Conservation (phyloP, 495 filamentous ascomycete species). For the Cairneyella variabilis region DNA sequence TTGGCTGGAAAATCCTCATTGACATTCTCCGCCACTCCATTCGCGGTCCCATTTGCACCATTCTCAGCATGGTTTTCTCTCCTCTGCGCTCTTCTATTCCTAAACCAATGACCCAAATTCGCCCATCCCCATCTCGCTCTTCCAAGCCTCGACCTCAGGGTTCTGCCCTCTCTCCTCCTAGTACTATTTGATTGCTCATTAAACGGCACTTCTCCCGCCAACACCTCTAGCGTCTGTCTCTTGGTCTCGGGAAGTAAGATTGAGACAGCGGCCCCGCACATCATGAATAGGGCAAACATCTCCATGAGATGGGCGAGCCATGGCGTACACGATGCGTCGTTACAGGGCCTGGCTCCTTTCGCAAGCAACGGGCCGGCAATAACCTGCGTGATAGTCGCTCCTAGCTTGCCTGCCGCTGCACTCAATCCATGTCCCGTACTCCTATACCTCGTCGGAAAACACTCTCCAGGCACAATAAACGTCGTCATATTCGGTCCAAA, state of each 20-base stretch:
- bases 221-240: conserved; percentile 34
- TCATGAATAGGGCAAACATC: conserved; percentile 77
- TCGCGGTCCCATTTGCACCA: no score
- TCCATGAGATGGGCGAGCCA: conserved; percentile 77
- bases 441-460: conserved; percentile 81
- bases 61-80: no score
- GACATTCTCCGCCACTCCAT: no score
- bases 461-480: conserved; percentile 84
- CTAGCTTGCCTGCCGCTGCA: conserved; percentile 77
- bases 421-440: conserved; percentile 81
- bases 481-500: conserved; percentile 79
- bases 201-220: conserved; percentile 18
- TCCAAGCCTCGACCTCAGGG: no score
- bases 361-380: conserved; percentile 45
- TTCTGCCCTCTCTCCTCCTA: no score
- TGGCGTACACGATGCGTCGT: conserved; percentile 32
- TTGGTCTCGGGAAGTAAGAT: conserved; percentile 70
- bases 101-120: no score
- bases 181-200: no score
- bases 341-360: conserved; percentile 20
- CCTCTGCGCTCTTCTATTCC: no score
- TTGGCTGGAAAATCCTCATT: no score
- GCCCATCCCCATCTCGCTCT: no score
- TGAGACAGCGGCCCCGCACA: conserved; percentile 60
- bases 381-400: conserved; percentile 58